Conservation (phyloP, 176 grass and related monocot species). For the Bromus sterilis region DNA sequence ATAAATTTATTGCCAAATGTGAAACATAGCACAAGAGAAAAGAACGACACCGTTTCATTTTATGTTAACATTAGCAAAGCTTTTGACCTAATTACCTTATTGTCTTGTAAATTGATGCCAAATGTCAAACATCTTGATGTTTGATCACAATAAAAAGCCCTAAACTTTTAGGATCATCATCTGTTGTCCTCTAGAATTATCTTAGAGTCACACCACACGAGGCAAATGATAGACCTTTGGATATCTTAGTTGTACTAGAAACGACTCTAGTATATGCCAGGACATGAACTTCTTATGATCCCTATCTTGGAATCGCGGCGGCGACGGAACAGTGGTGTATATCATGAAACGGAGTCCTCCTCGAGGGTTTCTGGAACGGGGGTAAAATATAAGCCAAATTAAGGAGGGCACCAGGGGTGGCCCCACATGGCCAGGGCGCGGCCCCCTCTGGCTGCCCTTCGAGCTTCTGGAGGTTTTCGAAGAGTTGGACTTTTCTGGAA, state of each 20-base stretch:
- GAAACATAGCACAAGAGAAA: neutral
- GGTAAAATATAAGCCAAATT: too few relatives aligned
- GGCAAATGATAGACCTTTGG: neutral
- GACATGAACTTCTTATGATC: too few relatives aligned
- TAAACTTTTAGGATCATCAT: neutral
- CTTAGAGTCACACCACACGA: neutral
- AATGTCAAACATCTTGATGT: neutral
- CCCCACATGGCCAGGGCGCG: too few relatives aligned
- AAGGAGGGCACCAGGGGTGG: too few relatives aligned
- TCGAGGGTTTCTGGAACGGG: too few relatives aligned
- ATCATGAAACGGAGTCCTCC: too few relatives aligned
- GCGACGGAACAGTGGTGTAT: too few relatives aligned
- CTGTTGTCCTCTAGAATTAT: neutral
- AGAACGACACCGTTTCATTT: neutral
- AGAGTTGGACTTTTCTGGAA: too few relatives aligned
- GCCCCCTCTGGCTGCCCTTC: too few relatives aligned
- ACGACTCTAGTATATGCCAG: too few relatives aligned
- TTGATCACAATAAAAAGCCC: neutral
- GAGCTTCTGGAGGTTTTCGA: too few relatives aligned
- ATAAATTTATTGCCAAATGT: neutral
- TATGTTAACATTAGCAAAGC: neutral
- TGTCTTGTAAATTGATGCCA: neutral
- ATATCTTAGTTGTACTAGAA: neutral
- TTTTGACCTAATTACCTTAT: neutral
- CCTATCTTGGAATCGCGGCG: too few relatives aligned